Conservation (phyloP, 2,329 filamentous ascomycete species). For the Xylariaceae sp. region DNA sequence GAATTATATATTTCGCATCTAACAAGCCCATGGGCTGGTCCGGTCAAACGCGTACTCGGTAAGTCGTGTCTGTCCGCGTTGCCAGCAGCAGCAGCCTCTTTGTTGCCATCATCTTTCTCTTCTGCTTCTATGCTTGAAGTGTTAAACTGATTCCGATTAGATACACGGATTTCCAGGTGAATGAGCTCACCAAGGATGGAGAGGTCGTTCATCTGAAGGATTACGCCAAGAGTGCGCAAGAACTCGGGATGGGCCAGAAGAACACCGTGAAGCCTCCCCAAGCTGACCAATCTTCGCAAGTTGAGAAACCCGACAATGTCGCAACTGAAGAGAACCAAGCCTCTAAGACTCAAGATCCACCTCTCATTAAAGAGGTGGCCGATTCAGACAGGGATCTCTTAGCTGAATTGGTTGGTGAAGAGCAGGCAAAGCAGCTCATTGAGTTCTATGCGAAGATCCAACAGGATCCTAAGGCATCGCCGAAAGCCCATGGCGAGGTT, state of each 20-base stretch:
- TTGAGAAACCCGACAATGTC: neutral
- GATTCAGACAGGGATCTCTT: conserved; percentile 22
- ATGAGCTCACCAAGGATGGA: conserved; percentile 75
- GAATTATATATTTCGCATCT: conserved; percentile 39
- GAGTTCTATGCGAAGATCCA: conserved; percentile 24
- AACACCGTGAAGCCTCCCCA: neutral
- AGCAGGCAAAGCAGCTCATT: conserved; percentile 24
- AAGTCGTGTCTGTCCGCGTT: conserved; percentile 13
- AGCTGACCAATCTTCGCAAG: neutral
- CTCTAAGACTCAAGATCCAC: neutral
- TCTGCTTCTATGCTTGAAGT: neutral
- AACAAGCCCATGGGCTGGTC: conserved; percentile 38
- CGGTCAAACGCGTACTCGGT: conserved; percentile 43
- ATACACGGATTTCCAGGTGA: conserved; percentile 89
- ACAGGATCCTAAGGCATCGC: conserved; percentile 18
- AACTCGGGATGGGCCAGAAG: conserved; percentile 24
- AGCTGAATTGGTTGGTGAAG: conserved; percentile 24
- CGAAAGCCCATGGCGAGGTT: conserved; percentile 22
- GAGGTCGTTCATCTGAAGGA: conserved; percentile 66
- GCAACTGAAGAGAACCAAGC: neutral
- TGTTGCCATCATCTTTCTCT: neutral
- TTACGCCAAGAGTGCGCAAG: conserved; percentile 33
- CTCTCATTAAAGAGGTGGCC: neutral
- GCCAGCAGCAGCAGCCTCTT: no score
- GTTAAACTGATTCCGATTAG: conserved; percentile 35